These are phyloP conservation scores for Myxozyma kluyveri DNA, from an alignment of 805 yeast species.

Conservation along the genomic window DNA sequence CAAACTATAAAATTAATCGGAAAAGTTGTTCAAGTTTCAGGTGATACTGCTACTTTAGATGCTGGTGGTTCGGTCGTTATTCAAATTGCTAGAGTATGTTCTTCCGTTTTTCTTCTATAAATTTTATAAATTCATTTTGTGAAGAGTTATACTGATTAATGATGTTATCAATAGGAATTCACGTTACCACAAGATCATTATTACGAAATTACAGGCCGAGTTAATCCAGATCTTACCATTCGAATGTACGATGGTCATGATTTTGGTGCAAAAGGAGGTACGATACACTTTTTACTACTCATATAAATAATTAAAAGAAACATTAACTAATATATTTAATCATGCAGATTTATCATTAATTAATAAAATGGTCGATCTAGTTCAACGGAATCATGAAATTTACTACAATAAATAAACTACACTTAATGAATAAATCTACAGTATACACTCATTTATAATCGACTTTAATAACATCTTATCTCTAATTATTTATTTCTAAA, in stretches of 20 bases:
- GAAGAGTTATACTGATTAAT: neutral
- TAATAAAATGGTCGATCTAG: constrained; percentile 22
- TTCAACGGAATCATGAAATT: constrained; percentile 14
- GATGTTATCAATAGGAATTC: neutral
- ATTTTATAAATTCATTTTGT: neutral
- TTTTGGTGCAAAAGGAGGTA: constrained; percentile 29
- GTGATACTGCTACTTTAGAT: constrained; percentile 33
- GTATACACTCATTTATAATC: too few species aligned
- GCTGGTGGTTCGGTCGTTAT: constrained; percentile 39
- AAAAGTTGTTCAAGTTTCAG: constrained; percentile 34
- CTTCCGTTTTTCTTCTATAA: neutral
- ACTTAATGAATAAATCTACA: too few species aligned
- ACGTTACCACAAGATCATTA: constrained; percentile 31
- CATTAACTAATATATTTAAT: neutral
- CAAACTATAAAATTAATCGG: constrained; percentile 39
- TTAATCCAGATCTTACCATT: constrained; percentile 35
- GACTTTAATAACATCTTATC: too few species aligned
- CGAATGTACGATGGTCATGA: constrained; percentile 31
- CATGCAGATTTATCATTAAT: constrained; percentile 26
- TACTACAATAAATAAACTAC: constrained; percentile 12
- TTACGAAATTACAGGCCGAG: constrained; percentile 40
- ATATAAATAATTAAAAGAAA: neutral
- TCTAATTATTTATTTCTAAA: too few species aligned
- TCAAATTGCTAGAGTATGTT: constrained; percentile 28
- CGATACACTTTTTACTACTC: neutral